Conservation (phyloP, 2,329 filamentous ascomycete genomes). For the Fusarium aywerte region DNA sequence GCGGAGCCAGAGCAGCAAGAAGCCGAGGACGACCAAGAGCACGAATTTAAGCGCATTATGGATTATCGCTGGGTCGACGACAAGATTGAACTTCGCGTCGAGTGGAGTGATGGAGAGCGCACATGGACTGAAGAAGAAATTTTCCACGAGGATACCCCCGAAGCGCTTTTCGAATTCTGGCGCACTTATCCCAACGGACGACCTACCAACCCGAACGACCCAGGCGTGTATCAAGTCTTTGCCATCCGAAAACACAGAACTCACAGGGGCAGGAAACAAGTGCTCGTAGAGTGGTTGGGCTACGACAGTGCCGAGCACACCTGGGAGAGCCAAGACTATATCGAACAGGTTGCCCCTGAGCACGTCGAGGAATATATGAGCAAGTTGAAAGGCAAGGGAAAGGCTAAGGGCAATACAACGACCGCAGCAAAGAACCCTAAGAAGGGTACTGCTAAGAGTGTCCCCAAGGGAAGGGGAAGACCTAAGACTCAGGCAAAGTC, state of each 20-base stretch:
- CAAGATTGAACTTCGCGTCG: slow-evolving; percentile 47
- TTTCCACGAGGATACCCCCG: slow-evolving; percentile 49
- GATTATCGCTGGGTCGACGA: slow-evolving; percentile 48
- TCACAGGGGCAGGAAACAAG: slow-evolving; percentile 41
- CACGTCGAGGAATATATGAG: slow-evolving; percentile 46
- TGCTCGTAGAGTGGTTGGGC: slow-evolving; percentile 53
- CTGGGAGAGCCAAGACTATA: slow-evolving; percentile 46
- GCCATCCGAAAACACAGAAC: slow-evolving; percentile 49
- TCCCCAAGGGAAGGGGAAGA: background rate
- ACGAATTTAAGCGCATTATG: slow-evolving; percentile 34
- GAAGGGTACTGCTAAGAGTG: background rate
- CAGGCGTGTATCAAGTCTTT: slow-evolving; percentile 49
- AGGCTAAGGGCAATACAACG: background rate
- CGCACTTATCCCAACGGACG: slow-evolving; percentile 44
- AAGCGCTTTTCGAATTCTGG: slow-evolving; percentile 51
- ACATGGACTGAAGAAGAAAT: slow-evolving; percentile 52
- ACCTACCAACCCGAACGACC: slow-evolving; percentile 47
- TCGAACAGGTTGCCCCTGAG: slow-evolving; percentile 46
- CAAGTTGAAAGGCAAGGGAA: background rate
- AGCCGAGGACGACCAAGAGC: slow-evolving; percentile 3
- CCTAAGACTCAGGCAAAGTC: background rate
- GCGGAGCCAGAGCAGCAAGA: background rate
- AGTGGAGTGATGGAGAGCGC: slow-evolving; percentile 47
- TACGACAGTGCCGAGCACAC: slow-evolving; percentile 46
- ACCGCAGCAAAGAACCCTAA: background rate